Base-by-base conservation (phyloP, 2,329 filamentous ascomycete genomes). In the Colletotrichum orbiculare region DNA sequence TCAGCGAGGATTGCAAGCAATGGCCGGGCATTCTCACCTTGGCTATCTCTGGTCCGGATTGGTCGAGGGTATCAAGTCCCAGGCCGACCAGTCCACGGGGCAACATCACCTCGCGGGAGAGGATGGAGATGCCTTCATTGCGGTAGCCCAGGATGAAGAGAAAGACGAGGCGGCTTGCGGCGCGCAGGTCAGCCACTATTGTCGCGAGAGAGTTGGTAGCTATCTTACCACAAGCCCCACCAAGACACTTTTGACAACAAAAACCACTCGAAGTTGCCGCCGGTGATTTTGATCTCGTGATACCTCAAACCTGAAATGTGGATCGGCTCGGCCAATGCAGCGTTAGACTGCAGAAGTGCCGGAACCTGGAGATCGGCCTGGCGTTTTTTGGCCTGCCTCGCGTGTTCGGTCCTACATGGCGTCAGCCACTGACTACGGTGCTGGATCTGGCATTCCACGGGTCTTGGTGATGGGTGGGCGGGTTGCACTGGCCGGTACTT, bases 221-320 rank as follows among this genome's bases (percentile, higher is more conserved):
- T 53, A 34, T 71, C 81, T 73, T 73, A 90, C 88, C 89, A 77
- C 61, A 89, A 86, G 68, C 87, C 86, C 76, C 81, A 82, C 87
- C 89, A 93, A 12, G 88, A 85, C 15, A 96, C 79, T 71, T 89
- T 86, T 73, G 85, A 86, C 37, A 94, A 75, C 41, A 96, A 82
- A 69, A 88, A 85, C 47, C 83, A 81, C 72, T 93, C 90, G 71
- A 95, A 93, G 1, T 85, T 82, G 10, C 83, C 83, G 33, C 92
- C 93, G 15, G 93, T 94, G 69, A 96, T 84, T 72, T 89, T 91
- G 78, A 95, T 88, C 60, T 90, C 80, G 48, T 82, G 78, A 72
- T 94, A 93, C 2, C 74, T 73, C 33, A 93, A 77, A 0, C 87
- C 88, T 0, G 87, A 82, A 55, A 95, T 90, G 67, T 88, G 82